phyloP scores from a whole-genome alignment of 371 early-diverging fungal genomes.

The Mucor indicus region DNA sequence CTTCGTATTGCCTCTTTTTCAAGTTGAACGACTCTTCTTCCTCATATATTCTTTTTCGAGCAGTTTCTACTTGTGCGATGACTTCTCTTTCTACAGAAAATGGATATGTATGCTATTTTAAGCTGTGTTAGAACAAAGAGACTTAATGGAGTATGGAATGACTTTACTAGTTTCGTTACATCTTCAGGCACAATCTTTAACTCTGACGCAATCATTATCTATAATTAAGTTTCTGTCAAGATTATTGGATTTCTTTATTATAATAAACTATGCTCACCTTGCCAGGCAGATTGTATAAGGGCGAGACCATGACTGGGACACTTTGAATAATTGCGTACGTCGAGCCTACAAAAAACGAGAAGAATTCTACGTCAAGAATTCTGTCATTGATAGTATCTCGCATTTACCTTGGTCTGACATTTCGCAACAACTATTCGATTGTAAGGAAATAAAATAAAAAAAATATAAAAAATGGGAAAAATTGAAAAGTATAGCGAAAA shows the following conservation, averaged over 20 bases:
- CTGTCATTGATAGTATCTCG: too few relatives aligned
- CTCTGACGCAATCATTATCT: conserved; percentile 33
- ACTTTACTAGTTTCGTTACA: conserved; percentile 33
- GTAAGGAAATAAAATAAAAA: too few relatives aligned
- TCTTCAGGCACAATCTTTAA: conserved; percentile 41
- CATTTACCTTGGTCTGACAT: too few relatives aligned
- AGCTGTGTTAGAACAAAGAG: too few relatives aligned
- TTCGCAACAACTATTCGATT: too few relatives aligned
- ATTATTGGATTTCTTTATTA: background rate
- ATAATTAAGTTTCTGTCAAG: too few relatives aligned
- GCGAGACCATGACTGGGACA: conserved; percentile 54
- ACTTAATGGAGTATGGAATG: too few relatives aligned
- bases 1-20: conserved; percentile 19
- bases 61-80: conserved; percentile 27
- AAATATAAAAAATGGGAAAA: too few relatives aligned
- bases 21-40: conserved; percentile 13
- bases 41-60: conserved; percentile 20
- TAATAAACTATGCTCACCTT: conserved; percentile 40
- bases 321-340: conserved; percentile 48
- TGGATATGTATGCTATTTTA: conserved; percentile 28
- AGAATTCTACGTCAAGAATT: too few relatives aligned
- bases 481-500: too few relatives aligned
- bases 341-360: too few relatives aligned
- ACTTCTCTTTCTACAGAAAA: conserved; percentile 46
- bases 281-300: conserved; percentile 45